Percentiles rank a stretch among this genome's conserved stretches.
Conservation (phyloP, 129 eudicot genomes). For the Arctium minus region DNA sequence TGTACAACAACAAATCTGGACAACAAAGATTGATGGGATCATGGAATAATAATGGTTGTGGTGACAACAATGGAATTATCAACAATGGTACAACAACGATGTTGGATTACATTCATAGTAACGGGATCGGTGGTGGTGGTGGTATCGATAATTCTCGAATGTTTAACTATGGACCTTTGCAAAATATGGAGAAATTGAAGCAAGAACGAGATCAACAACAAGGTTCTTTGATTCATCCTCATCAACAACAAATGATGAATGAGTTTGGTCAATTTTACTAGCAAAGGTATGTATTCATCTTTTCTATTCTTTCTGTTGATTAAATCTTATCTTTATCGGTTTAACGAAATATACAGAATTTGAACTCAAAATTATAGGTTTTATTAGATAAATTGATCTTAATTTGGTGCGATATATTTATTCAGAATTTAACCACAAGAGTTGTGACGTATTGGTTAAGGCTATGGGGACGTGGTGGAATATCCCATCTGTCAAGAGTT, state of each 20-base stretch:
- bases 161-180: constrained; percentile 43
- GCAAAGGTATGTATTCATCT: constrained; percentile 15
- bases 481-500: too few species aligned
- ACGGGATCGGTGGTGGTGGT: constrained; percentile 24
- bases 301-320: not conserved
- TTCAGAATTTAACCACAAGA: too few species aligned
- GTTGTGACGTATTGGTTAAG: too few species aligned
- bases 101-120: constrained; percentile 29
- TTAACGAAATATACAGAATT: not conserved
- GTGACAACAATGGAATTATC: constrained; percentile 18
- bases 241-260: constrained; percentile 50
- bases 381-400: not conserved
- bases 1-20: constrained; percentile 19
- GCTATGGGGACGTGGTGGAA: too few species aligned
- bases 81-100: constrained; percentile 3
- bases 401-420: too few species aligned
- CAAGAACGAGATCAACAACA: constrained; percentile 45
- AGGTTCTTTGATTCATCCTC: constrained; percentile 48
- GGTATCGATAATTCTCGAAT: constrained; percentile 30
- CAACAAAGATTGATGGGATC: constrained; percentile 40
- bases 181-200: constrained; percentile 35
- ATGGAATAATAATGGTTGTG: constrained; percentile 29
- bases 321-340: not conserved
- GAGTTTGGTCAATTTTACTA: constrained; percentile 44
- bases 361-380: not conserved